Evolutionary conservation across 768 basidiomycete species (phyloP), one percentile per base, ranked within the genome.

Genomic region (Sporobolomyces phaffii): DNA sequence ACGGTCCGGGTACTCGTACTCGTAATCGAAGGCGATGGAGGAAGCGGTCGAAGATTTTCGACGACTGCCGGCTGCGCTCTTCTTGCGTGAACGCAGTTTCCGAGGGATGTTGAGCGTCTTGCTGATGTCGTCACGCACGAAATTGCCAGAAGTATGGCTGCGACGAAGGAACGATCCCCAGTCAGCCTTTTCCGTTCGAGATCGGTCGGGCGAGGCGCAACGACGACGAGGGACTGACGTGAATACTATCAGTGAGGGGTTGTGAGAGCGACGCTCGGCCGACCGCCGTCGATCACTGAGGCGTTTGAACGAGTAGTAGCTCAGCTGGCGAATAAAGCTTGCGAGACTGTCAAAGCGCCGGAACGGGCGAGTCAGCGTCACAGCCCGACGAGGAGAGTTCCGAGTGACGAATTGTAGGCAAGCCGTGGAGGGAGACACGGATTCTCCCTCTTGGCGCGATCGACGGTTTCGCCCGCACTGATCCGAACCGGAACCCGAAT

Each of bases 301-400:
- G 2, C 66, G 66, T 57, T 68, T 68, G 66, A 68, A 68, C 2
- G 60, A 50, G 45, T 68, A 68, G 61, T 68, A 68, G 15, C 33
- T 40, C 4, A 68, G 44, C 40, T 68, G 66, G 24, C 66, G 66
- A 49, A 68, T 62, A 50, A 68, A 68, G 17, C 56, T 59, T 13
- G 60, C 49, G 22, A 68, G 57, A 34, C 66, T 68, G 49, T 5
- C 7, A 2, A n/a, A 38, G 40, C 34, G 18, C 13, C 26, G 17
- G 6, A 24, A 28, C 20, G 20, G n/a, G 31, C 8, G 3, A 38
- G 31, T 11, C 24, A n/a, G 47, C 7, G 33, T 26, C 31, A 41
- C n/a, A n/a, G n/a, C n/a, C n/a, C n/a, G n/a, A n/a, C n/a, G n/a
- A n/a, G n/a, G 38, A 38, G 38, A 38, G 38, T 38, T 38, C n/a